Evolutionary conservation across 257 asterid species (phyloP).

Genomic region (Capsicum baccatum): DNA sequence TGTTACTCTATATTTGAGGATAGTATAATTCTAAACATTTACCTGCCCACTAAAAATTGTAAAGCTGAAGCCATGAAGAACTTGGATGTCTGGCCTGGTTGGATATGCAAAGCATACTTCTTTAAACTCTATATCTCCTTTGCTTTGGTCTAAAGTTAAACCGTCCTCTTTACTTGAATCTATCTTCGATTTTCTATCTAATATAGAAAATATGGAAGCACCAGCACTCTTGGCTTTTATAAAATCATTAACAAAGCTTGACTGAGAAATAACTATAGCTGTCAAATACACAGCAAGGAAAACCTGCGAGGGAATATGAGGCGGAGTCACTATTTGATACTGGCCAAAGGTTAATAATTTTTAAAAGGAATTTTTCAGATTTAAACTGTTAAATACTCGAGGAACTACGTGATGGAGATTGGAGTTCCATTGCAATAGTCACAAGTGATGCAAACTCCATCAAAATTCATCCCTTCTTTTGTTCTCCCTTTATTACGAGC

Average conservation of each 20-base stretch:
- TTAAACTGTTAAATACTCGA: too few relatives aligned
- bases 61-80: slow-evolving; percentile 57
- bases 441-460: too few relatives aligned
- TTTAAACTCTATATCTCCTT: slow-evolving; percentile 60
- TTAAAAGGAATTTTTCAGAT: too few relatives aligned
- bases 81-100: slow-evolving; percentile 55
- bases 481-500: too few relatives aligned
- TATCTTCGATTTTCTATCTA: slow-evolving; percentile 62
- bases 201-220: slow-evolving; percentile 58
- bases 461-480: too few relatives aligned
- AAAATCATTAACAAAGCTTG: slow-evolving; percentile 66
- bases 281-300: slow-evolving; percentile 64
- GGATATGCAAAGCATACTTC: slow-evolving; percentile 66
- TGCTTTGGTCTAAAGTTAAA: slow-evolving; percentile 41
- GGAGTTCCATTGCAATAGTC: too few relatives aligned
- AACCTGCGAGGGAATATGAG: slow-evolving; percentile 43
- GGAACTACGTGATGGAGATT: too few relatives aligned
- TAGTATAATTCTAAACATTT: too few relatives aligned
- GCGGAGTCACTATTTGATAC: not conserved
- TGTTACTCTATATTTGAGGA: too few relatives aligned
- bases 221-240: slow-evolving; percentile 63
- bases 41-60: slow-evolving; percentile 65
- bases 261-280: slow-evolving; percentile 59
- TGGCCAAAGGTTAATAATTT: too few relatives aligned
- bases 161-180: slow-evolving; percentile 68